Base-by-base conservation (phyloP, 495 filamentous ascomycete genomes). In the Talaromyces ruber region DNA sequence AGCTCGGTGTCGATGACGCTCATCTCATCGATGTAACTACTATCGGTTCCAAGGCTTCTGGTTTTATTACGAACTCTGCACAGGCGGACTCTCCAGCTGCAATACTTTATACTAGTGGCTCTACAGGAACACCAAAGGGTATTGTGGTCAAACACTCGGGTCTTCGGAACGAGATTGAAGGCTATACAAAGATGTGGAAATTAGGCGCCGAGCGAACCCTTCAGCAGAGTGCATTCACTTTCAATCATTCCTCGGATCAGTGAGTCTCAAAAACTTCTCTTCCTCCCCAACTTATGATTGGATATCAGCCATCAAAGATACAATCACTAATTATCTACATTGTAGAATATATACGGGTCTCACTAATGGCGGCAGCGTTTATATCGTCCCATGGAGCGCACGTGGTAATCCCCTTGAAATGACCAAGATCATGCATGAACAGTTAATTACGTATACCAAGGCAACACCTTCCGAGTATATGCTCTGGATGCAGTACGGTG, bases 31-130 rank as follows among this genome's bases (percentile, higher is more conserved):
- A 73, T 47, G 39, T 73, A 3, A 47, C 61, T 7, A 50, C 11
- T 16, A 25, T 64, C 50, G 3, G 26, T 34, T 2, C 14, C n/a
- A 25, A 57, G 53, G 4, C 53, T 58, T 57, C 62, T 37, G 11
- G 6, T 28, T 11, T 3, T 61, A 4, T 52, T 29, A 4, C 24
- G 51, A 21, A 58, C 16, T 4, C 65, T 58, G 62, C 62, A 21
- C 9, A 50, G n/a, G 25, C 69, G 25, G 61, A 62, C 39, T 30
- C 64, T 39, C 62, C 60, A 65, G 78, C 71, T 59, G 59, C 66
- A 26, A 65, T 84, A 1, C 65, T 83, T 11, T 76, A 68, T 52
- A 79, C 82, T 6, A 74, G 73, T 51, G 71, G 72, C n/a, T 79
- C 77, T 3, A 72, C 72, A 1, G 72, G 74, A 0, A 63, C 32